Evolutionary conservation across 1,139 yeast genomes (phyloP).

Genomic region (Yamadazyma siamensis): DNA sequence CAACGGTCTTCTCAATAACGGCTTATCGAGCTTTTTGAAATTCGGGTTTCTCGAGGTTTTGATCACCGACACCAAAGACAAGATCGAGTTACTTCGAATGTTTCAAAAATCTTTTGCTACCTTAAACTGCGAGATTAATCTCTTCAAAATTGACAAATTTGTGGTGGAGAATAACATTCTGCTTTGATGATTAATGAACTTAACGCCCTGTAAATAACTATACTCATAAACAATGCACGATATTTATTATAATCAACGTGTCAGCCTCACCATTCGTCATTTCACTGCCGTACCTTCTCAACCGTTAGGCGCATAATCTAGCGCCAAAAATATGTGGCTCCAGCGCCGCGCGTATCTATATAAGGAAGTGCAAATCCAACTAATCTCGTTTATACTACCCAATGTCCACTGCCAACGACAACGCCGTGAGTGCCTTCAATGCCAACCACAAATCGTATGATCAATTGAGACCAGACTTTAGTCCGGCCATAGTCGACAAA

Average conservation of each 20-base stretch:
- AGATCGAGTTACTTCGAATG: constrained; percentile 15
- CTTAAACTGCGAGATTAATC: constrained; percentile 18
- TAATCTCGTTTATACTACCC: no score
- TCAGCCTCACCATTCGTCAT: no score
- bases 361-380: no score
- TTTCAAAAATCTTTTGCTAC: constrained; percentile 16
- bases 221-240: no score
- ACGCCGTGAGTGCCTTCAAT: constrained; percentile 48
- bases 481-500: constrained; percentile 44
- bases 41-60: constrained; percentile 29
- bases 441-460: constrained; percentile 55
- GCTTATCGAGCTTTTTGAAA: constrained; percentile 20
- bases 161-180: constrained; percentile 2
- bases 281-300: no score
- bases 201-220: no score
- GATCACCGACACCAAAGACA: constrained; percentile 15
- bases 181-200: constrained; percentile 11
- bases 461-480: constrained; percentile 53
- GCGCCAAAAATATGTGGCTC: no score
- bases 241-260: no score
- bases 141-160: constrained; percentile 11
- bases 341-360: no score
- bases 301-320: no score
- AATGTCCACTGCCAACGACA: constrained; percentile 20
- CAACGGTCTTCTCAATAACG: constrained; percentile 21